Evolutionary conservation across 805 yeast genomes (phyloP).

Genomic region (Starmera amethionina): DNA sequence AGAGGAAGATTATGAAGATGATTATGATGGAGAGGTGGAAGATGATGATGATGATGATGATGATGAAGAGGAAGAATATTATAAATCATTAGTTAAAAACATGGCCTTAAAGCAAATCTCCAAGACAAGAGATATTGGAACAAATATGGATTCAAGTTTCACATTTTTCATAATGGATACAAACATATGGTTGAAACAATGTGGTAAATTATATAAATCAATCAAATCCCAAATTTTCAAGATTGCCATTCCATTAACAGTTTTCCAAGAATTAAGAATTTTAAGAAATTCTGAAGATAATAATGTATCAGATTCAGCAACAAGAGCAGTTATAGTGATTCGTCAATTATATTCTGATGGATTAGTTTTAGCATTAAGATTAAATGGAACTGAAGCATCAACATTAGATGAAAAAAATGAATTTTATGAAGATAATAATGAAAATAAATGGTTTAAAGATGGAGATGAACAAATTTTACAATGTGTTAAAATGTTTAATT

Average conservation of each 20-base stretch:
- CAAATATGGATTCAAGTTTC: slow-evolving; percentile 43
- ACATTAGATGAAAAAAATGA: slow-evolving; percentile 65
- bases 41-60: not conserved
- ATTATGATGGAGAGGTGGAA: not conserved
- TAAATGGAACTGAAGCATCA: slow-evolving; percentile 60
- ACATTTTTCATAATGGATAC: slow-evolving; percentile 64
- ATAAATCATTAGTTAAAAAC: slow-evolving; percentile 3
- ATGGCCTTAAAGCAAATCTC: not conserved
- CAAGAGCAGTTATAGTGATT: slow-evolving; percentile 66
- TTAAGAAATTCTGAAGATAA: slow-evolving; percentile 63
- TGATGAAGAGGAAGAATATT: slow-evolving; percentile 1
- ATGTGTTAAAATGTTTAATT: slow-evolving; percentile 34
- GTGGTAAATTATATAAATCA: slow-evolving; percentile 67
- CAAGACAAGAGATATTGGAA: slow-evolving; percentile 39
- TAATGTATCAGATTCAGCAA: slow-evolving; percentile 69
- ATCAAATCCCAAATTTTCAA: slow-evolving; percentile 49
- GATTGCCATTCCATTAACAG: slow-evolving; percentile 60
- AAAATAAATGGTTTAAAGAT: slow-evolving; percentile 60
- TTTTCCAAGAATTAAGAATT: slow-evolving; percentile 69
- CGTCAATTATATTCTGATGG: slow-evolving; percentile 53
- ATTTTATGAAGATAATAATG: slow-evolving; percentile 44
- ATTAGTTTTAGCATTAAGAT: slow-evolving; percentile 49
- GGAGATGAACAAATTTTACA: slow-evolving; percentile 62
- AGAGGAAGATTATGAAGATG: slow-evolving; percentile 6
- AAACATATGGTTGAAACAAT: slow-evolving; percentile 72